Conservation (phyloP, 805 yeast genomes). For the Starmerella riodocensis region DNA sequence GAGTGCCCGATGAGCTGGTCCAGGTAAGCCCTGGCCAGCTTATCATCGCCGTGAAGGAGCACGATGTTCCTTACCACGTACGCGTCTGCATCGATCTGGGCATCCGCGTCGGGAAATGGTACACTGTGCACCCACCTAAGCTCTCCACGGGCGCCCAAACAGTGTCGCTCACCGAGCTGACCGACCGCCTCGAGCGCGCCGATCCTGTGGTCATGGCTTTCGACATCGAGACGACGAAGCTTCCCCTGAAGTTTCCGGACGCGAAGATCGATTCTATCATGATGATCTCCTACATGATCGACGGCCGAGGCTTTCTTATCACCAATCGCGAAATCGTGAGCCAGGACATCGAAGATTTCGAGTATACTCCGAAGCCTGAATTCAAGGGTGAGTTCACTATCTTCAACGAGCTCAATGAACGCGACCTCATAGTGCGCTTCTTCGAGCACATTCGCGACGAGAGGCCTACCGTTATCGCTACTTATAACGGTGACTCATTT, state of each 20-base stretch:
- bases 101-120: slow-evolving; percentile 93
- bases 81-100: slow-evolving; percentile 81
- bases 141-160: slow-evolving; percentile 21
- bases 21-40: slow-evolving; percentile 30
- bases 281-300: slow-evolving; percentile 99
- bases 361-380: slow-evolving; percentile 94
- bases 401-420: slow-evolving; percentile 80
- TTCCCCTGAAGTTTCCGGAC: slow-evolving; percentile 92
- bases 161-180: slow-evolving; percentile 51
- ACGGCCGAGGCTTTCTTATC: slow-evolving; percentile 88
- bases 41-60: slow-evolving; percentile 75
- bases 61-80: slow-evolving; percentile 93
- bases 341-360: slow-evolving; percentile 91
- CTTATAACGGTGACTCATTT: slow-evolving; percentile 95
- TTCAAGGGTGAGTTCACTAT: slow-evolving; percentile 81
- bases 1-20: slow-evolving; percentile 41
- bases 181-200: slow-evolving; percentile 79
- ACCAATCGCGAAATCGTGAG: slow-evolving; percentile 90
- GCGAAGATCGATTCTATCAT: slow-evolving; percentile 79
- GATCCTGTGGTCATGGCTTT: slow-evolving; percentile 95
- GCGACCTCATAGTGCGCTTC: slow-evolving; percentile 56
- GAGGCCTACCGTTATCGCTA: slow-evolving; percentile 91
- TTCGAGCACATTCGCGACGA: slow-evolving; percentile 83
- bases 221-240: slow-evolving; percentile 95
- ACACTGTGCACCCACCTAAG: slow-evolving; percentile 25